Conservation (phyloP, 2,329 filamentous ascomycete species). For the Cylindrodendrum hubeiense region DNA sequence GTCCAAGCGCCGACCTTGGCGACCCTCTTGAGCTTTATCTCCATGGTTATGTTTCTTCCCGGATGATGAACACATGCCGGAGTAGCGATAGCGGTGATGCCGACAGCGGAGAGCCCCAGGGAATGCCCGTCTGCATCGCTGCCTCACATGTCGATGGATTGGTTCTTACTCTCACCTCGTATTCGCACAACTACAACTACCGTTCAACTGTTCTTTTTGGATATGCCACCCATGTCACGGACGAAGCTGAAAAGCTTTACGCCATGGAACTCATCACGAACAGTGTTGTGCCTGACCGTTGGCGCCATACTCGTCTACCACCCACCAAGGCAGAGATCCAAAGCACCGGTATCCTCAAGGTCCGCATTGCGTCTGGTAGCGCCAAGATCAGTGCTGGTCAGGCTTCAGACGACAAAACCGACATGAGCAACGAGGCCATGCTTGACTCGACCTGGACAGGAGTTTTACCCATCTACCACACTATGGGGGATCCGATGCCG, state of each 20-base stretch:
- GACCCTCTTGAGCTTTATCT: constrained; percentile 83
- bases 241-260: constrained; percentile 78
- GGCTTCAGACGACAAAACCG: constrained; percentile 66
- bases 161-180: constrained; percentile 82
- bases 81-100: background rate
- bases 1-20: constrained; percentile 69
- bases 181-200: constrained; percentile 89
- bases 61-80: constrained; percentile 76
- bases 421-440: constrained; percentile 59
- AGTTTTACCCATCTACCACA: constrained; percentile 72
- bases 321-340: constrained; percentile 81
- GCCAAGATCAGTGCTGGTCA: constrained; percentile 79
- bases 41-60: constrained; percentile 85
- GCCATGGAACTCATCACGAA: constrained; percentile 86
- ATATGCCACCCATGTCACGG: constrained; percentile 74
- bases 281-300: constrained; percentile 76
- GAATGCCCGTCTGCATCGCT: constrained; percentile 78
- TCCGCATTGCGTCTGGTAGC: constrained; percentile 77
- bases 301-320: constrained; percentile 76
- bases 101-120: constrained; percentile 46
- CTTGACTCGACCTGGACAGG: constrained; percentile 65
- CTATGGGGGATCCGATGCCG: constrained; percentile 73
- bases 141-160: constrained; percentile 84
- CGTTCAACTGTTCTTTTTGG: constrained; percentile 84
- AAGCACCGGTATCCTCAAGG: constrained; percentile 78